A percentile compares a stretch with the other conserved stretches of the same genome.
phyloP scores from a whole-genome alignment of 805 yeast species.

The Teunomyces panamensis region DNA sequence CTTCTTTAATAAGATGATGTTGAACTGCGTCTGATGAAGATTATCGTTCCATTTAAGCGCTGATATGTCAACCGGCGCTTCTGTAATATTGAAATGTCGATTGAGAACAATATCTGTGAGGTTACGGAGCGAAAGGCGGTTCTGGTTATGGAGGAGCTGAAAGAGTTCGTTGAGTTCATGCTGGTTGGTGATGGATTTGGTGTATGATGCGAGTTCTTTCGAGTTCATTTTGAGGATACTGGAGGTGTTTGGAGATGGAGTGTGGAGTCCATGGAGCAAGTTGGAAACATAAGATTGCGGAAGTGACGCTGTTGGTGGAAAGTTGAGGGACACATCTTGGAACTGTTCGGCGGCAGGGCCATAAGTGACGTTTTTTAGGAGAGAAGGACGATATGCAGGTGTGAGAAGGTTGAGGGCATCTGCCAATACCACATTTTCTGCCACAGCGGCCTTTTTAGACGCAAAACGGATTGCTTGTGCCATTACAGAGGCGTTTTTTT shows the following conservation, averaged over 20 bases:
- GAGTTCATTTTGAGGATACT: slow-evolving; percentile 13
- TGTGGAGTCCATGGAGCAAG: slow-evolving; percentile 26
- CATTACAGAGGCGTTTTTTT: neutral
- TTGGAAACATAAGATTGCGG: slow-evolving; percentile 11
- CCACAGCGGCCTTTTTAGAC: slow-evolving; percentile 7
- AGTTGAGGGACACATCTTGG: slow-evolving; percentile 9
- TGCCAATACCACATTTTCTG: slow-evolving; percentile 25
- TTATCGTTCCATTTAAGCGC: slow-evolving; percentile 13
- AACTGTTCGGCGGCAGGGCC: slow-evolving; percentile 33
- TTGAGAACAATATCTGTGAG: slow-evolving; percentile 28
- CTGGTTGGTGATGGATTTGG: slow-evolving; percentile 12
- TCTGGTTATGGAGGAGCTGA: slow-evolving; percentile 23
- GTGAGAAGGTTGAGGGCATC: slow-evolving; percentile 37
- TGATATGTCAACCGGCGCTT: slow-evolving; percentile 15
- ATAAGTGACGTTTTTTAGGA: slow-evolving; percentile 28
- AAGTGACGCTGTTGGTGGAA: neutral
- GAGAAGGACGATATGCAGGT: slow-evolving; percentile 19
- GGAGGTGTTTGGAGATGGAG: slow-evolving; percentile 8
- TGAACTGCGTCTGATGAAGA: slow-evolving; percentile 25
- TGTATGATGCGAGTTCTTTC: slow-evolving; percentile 17
- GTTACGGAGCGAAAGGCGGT: slow-evolving; percentile 21
- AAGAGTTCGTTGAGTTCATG: slow-evolving; percentile 12
- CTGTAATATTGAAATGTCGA: slow-evolving; percentile 15
- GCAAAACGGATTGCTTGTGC: neutral
- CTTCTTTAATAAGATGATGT: slow-evolving; percentile 34